Evolutionary conservation across 1,284 basidiomycete species (phyloP).

Genomic region (Cryptococcus amylolentus): DNA sequence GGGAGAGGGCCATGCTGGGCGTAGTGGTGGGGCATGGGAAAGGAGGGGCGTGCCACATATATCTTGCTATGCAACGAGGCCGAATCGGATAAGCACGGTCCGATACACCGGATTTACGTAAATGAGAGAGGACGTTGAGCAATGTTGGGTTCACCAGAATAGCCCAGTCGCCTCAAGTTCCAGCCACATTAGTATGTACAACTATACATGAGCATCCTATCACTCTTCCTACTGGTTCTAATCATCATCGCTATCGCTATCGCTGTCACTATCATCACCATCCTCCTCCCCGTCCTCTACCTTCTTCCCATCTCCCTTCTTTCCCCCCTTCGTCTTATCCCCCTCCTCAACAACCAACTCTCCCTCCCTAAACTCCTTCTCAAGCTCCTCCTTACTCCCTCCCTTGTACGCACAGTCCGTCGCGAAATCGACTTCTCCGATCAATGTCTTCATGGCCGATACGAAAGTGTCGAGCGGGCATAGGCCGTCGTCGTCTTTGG

Average conservation of each 20-base stretch:
- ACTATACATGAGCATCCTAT: too few species aligned
- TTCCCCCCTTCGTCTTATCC: slow-evolving; percentile 1
- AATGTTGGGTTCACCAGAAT: too few species aligned
- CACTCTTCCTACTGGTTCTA: background rate
- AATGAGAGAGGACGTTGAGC: too few species aligned
- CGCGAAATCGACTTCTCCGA: slow-evolving; percentile 51
- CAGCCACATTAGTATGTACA: too few species aligned
- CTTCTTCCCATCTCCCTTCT: background rate
- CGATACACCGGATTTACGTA: too few species aligned
- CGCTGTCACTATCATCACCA: background rate
- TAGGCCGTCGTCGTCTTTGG: slow-evolving; percentile 56
- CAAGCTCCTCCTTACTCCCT: background rate
- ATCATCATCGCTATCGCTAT: background rate
- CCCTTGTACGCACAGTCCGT: slow-evolving; percentile 29
- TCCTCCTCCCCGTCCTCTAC: background rate
- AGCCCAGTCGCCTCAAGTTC: too few species aligned
- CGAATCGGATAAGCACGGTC: too few species aligned
- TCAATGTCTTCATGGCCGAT: slow-evolving; percentile 53
- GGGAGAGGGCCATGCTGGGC: background rate
- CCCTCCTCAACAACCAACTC: slow-evolving; percentile 1
- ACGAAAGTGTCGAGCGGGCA: slow-evolving; percentile 59
- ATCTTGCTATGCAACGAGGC: too few species aligned
- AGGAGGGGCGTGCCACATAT: too few species aligned
- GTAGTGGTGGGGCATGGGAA: background rate
- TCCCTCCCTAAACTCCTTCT: background rate